A percentile compares a stretch with the other conserved stretches of the same genome.
These are phyloP conservation scores for Marchantia polymorpha DNA, from an alignment of 225 moss, liverwort and hornwort species.

Conservation along the genomic window DNA sequence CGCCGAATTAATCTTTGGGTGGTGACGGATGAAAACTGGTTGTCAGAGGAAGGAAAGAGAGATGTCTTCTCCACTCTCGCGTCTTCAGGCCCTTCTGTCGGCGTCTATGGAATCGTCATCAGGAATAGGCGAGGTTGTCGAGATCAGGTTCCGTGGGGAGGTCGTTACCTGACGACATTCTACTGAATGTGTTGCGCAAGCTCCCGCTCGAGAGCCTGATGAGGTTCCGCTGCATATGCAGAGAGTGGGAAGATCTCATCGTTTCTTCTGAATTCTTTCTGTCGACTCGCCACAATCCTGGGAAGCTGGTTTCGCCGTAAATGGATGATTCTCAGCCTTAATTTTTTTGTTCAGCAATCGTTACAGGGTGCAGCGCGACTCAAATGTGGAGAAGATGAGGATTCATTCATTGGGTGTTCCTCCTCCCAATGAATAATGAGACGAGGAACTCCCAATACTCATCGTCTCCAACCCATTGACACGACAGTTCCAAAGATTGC, in stretches of 20 bases:
- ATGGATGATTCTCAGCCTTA: background rate
- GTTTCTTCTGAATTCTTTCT: background rate
- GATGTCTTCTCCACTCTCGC: too few relatives aligned
- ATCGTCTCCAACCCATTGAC: conserved; percentile 4
- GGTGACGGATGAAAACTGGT: too few relatives aligned
- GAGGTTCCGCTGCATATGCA: conserved; percentile 2
- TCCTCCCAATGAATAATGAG: too few relatives aligned
- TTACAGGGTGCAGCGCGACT: background rate
- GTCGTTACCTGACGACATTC: background rate
- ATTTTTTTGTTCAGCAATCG: background rate
- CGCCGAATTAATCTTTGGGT: too few relatives aligned
- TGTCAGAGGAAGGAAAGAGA: too few relatives aligned
- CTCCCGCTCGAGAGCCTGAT: conserved; percentile 10
- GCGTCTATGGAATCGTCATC: background rate
- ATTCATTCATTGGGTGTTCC: background rate
- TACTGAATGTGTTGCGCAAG: background rate
- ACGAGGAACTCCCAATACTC: background rate
- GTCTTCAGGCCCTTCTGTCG: too few relatives aligned
- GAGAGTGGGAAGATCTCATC: background rate
- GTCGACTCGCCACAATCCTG: background rate
- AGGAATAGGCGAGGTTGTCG: too few relatives aligned
- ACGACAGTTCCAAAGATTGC: background rate
- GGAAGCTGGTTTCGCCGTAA: conserved; percentile 8
- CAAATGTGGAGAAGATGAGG: background rate
- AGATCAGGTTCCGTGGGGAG: background rate